Evolutionary conservation across 148 eudicot species (phyloP).

Genomic region (Linanthus parryae): DNA sequence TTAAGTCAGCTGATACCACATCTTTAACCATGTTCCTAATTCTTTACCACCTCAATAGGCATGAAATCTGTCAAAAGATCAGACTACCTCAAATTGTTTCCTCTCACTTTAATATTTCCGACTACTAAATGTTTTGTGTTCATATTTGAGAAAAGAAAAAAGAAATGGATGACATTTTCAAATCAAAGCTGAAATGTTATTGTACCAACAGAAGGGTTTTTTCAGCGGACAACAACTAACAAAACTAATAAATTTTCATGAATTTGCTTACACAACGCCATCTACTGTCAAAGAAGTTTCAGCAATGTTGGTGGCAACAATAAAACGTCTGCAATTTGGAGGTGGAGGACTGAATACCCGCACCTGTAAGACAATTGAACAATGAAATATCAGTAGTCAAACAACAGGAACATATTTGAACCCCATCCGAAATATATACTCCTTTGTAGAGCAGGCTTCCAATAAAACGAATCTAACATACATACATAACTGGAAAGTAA

Average conservation of each 20-base stretch:
- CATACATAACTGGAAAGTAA: no score
- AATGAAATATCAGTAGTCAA: conserved; percentile 7
- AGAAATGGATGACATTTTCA: neutral
- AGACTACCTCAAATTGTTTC: no score
- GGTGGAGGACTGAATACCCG: conserved; percentile 94
- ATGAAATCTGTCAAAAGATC: no score
- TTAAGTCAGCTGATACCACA: no score
- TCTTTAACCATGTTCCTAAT: no score
- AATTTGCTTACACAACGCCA: conserved; percentile 82
- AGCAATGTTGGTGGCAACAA: conserved; percentile 93
- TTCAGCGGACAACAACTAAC: no score
- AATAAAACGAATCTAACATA: no score
- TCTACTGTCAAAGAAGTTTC: conserved; percentile 99
- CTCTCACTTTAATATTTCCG: no score
- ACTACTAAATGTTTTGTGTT: no score
- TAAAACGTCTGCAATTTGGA: conserved; percentile 86
- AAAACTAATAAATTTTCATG: conserved; percentile 2
- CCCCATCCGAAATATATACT: neutral
- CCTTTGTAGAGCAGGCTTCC: neutral
- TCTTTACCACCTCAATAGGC: no score
- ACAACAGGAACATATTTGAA: conserved; percentile 6
- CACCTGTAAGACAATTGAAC: conserved; percentile 45
- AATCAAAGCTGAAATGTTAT: no score
- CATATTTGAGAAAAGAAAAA: neutral
- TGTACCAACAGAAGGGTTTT: no score